Conservation (phyloP, 2,329 filamentous ascomycete species). For the Cadophora sp. region DNA sequence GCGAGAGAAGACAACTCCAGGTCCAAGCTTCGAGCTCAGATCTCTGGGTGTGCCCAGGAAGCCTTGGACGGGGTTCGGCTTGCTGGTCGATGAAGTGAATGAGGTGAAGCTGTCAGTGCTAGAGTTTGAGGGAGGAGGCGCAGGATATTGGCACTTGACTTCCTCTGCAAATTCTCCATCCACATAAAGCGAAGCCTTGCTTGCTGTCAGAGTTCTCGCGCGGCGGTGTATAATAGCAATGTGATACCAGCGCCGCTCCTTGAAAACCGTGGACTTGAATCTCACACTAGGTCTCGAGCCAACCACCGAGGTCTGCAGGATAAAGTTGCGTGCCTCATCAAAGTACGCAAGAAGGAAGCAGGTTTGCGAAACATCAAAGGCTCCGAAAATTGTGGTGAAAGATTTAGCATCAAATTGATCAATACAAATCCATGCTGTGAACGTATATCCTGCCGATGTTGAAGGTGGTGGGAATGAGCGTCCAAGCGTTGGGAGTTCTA, state of each 20-base stretch:
- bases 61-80: conserved; percentile 78
- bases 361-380: conserved; percentile 88
- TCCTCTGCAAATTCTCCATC: conserved; percentile 95
- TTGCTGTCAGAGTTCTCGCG: conserved; percentile 75
- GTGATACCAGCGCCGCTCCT: conserved; percentile 87
- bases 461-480: conserved; percentile 83
- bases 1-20: conserved; percentile 75
- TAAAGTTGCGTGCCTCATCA: conserved; percentile 93
- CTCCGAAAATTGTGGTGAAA: conserved; percentile 95
- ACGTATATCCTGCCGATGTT: conserved; percentile 81
- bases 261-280: conserved; percentile 84
- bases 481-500: conserved; percentile 88
- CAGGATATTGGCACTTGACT: conserved; percentile 86
- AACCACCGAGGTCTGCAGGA: conserved; percentile 92
- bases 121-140: conserved; percentile 67
- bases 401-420: conserved; percentile 83
- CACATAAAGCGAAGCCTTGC: conserved; percentile 87
- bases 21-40: conserved; percentile 76
- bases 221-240: conserved; percentile 86
- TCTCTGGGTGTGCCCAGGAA: conserved; percentile 94
- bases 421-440: conserved; percentile 87
- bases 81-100: conserved; percentile 65
- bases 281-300: conserved; percentile 87
- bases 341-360: conserved; percentile 95
- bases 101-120: conserved; percentile 74